phyloP scores from a whole-genome alignment of 1,284 basidiomycete genomes.

The Ustilago crameri region DNA sequence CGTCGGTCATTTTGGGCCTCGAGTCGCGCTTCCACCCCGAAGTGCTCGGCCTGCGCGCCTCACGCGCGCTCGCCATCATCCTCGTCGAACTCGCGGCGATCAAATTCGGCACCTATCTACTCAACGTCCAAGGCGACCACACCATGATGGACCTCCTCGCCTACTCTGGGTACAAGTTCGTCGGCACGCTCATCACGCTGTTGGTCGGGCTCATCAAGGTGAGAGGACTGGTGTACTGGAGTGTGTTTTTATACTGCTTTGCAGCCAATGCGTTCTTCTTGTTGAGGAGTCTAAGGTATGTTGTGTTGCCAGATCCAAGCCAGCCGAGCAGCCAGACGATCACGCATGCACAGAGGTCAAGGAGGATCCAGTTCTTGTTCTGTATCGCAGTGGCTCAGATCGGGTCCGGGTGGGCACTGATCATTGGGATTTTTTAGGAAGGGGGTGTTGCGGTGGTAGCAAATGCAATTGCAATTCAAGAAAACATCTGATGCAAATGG shows the following conservation, averaged over 20 bases:
- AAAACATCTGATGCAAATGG: too few relatives aligned
- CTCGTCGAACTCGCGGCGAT: conserved; percentile 82
- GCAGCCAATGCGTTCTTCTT: conserved; percentile 93
- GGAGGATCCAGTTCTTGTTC: conserved; percentile 87
- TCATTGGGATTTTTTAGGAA: conserved; percentile 58
- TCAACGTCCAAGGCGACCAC: conserved; percentile 81
- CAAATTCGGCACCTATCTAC: conserved; percentile 88
- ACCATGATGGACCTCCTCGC: conserved; percentile 73
- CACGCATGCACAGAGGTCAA: conserved; percentile 80
- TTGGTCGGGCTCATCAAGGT: conserved; percentile 52
- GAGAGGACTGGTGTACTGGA: conserved; percentile 75
- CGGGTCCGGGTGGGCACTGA: conserved; percentile 62
- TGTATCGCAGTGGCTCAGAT: conserved; percentile 78
- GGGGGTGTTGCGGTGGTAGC: too few relatives aligned
- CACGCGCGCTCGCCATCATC: conserved; percentile 74
- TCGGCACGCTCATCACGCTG: conserved; percentile 70
- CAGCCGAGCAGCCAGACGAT: conserved; percentile 74
- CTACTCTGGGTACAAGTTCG: conserved; percentile 97
- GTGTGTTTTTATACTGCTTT: conserved; percentile 84
- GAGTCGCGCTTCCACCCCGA: conserved; percentile 87
- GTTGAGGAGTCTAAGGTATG: conserved; percentile 79
- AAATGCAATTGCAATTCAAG: too few relatives aligned
- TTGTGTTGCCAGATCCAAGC: conserved; percentile 80
- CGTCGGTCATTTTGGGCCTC: conserved; percentile 81
- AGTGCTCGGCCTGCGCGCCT: conserved; percentile 85